Base-by-base conservation (phyloP, 345 rosid species). In the Lumnitzera racemosa region DNA sequence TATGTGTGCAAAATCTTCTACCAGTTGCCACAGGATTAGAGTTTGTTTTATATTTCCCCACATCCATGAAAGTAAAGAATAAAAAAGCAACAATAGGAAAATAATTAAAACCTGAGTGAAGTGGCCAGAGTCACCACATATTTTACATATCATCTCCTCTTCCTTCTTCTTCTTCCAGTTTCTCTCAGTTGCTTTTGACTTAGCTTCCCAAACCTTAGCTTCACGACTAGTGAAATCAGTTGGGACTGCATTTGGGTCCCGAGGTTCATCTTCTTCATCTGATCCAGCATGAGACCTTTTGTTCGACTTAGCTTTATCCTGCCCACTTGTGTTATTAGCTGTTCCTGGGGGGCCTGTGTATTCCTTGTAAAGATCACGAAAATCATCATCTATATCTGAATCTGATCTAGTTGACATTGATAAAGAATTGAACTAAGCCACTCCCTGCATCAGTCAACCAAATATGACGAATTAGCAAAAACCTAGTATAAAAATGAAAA, bases 141-240 rank as follows among this genome's bases (percentile, higher is more conserved):
- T 81, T 74, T 88, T 94, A 76, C 99, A 94, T 46, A 94, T 88
- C 92, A 94, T 81, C 78, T 94, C 99, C 68, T 94, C 99, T 78
- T 94, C 97, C 81, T 94, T 94, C 66, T 91, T 81, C 76, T 94
- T 94, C 76, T 94, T 94, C 99, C 99, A 94, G 57, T 84, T 94
- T 74, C 99, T 80, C 81, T 94, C 99, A 14, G 96, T 94, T 53
- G 99, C 99, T 74, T 88, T 94, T 4, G 99, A 94, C 61, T 94
- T 94, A 55, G 99, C 99, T 70, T 94, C 97, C 99, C 99, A 94
- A 63, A 90, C 88, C 81, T 94, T 94, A 24, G 99, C 97, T 61
- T 94, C 99, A 25, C 99, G 81, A 73, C 99, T 94, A 20, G 96
- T 94, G 67, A 94, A 94, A 75, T 88, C 99, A 0, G 99, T 94